phyloP scores from a whole-genome alignment of 208 protist species.

The Porcisia deanei region DNA sequence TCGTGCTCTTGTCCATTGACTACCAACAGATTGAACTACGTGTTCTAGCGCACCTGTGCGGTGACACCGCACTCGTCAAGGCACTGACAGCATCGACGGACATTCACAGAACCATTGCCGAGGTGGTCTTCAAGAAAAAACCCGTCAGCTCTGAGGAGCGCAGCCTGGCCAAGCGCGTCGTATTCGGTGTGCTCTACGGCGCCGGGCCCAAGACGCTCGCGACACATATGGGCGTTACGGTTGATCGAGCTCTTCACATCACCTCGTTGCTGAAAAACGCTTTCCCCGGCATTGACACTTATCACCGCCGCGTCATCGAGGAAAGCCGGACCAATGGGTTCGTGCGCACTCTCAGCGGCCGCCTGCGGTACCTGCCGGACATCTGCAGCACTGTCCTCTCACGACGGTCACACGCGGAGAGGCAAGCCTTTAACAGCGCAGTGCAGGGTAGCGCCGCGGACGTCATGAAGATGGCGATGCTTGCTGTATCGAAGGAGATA shows the following conservation, averaged over 20 bases:
- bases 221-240: constrained; percentile 57
- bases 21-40: constrained; percentile 93
- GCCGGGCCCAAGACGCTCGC: constrained; percentile 74
- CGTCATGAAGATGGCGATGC: constrained; percentile 89
- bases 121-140: constrained; percentile 73
- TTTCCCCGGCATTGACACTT: constrained; percentile 71
- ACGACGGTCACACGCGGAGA: constrained; percentile 77
- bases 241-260: constrained; percentile 68
- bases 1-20: constrained; percentile 79
- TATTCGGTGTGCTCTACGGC: constrained; percentile 91
- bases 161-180: constrained; percentile 76
- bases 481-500: constrained; percentile 71
- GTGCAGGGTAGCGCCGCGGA: constrained; percentile 91
- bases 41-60: constrained; percentile 87
- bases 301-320: constrained; percentile 63
- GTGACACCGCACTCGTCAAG: constrained; percentile 59
- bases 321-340: constrained; percentile 66
- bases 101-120: constrained; percentile 80
- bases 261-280: constrained; percentile 49
- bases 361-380: constrained; percentile 69
- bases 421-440: constrained; percentile 92
- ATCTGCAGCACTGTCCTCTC: constrained; percentile 62
- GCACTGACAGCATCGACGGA: constrained; percentile 71
- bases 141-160: constrained; percentile 74
- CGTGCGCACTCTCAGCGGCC: constrained; percentile 84